phyloP scores from a whole-genome alignment of 139 green algal genomes.

The Chlamydomonas sphaeroides region DNA sequence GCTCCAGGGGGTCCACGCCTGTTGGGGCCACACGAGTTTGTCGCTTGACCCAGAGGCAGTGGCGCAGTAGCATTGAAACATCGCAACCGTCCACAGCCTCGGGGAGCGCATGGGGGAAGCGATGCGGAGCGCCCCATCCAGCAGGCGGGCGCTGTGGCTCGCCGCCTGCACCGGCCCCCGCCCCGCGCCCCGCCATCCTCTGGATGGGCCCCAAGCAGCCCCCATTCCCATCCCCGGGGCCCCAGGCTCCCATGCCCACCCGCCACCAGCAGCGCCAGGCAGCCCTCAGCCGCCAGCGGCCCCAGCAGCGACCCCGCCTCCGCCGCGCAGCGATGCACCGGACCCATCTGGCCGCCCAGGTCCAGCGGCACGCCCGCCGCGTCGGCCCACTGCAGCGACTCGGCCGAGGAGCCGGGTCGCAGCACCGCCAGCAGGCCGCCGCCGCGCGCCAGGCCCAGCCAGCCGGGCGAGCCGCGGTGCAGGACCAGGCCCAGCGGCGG shows the following conservation, averaged over 20 bases:
- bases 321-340: conserved; percentile 27
- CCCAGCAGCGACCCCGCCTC: conserved; percentile 44
- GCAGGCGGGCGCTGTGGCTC: too few species aligned
- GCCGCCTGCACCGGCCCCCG: too few species aligned
- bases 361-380: neutral
- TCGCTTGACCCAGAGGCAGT: too few species aligned
- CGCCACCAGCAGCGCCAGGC: conserved; percentile 48
- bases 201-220: too few species aligned
- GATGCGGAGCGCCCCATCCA: too few species aligned
- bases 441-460: conserved; percentile 45
- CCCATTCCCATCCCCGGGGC: too few species aligned
- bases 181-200: neutral
- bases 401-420: conserved; percentile 27
- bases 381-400: conserved; percentile 41
- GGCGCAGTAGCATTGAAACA: too few species aligned
- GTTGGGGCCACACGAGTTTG: neutral
- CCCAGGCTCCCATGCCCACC: too few species aligned
- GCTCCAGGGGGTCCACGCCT: conserved; percentile 42
- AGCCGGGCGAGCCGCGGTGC: conserved; percentile 17
- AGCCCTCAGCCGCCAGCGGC: conserved; percentile 41
- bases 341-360: conserved; percentile 1
- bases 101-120: too few species aligned
- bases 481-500: conserved; percentile 39
- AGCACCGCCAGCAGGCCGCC: conserved; percentile 49
- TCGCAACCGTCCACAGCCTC: too few species aligned